Conservation (phyloP, 768 basidiomycete genomes). For the Mycena metata region DNA sequence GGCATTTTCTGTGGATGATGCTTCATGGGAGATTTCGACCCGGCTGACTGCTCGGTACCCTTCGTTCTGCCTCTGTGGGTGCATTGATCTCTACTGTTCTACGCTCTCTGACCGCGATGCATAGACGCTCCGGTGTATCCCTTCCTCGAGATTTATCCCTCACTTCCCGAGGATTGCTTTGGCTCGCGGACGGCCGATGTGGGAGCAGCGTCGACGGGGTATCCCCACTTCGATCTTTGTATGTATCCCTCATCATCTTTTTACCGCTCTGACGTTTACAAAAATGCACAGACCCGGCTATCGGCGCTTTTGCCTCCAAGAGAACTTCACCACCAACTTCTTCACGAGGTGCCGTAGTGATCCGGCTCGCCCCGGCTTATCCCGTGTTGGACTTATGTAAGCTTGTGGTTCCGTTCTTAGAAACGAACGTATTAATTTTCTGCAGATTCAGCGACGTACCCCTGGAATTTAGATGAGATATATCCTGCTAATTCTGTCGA, state of each 20-base stretch:
- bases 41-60: constrained; percentile 45
- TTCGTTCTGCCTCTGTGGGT: constrained; percentile 50
- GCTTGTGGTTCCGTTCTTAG: neutral
- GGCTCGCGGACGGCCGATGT: neutral
- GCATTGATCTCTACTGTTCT: constrained; percentile 18
- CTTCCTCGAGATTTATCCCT: constrained; percentile 37
- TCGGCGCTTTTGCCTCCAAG: too few relatives aligned
- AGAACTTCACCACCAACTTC: too few relatives aligned
- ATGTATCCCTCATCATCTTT: constrained; percentile 25
- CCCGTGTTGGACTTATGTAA: constrained; percentile 46
- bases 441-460: constrained; percentile 33
- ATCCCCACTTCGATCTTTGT: constrained; percentile 52
- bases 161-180: constrained; percentile 14
- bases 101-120: neutral
- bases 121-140: constrained; percentile 39
- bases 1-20: neutral
- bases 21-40: constrained; percentile 18
- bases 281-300: constrained; percentile 44
- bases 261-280: neutral
- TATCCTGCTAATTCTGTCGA: constrained; percentile 12
- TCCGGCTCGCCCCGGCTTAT: constrained; percentile 36
- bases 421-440: neutral
- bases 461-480: constrained; percentile 21
- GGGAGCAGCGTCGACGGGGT: constrained; percentile 20
- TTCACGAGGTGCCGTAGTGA: constrained; percentile 10